Evolutionary conservation across 2,329 filamentous ascomycete species (phyloP).

Genomic region (Chalaropsis thielavioides): DNA sequence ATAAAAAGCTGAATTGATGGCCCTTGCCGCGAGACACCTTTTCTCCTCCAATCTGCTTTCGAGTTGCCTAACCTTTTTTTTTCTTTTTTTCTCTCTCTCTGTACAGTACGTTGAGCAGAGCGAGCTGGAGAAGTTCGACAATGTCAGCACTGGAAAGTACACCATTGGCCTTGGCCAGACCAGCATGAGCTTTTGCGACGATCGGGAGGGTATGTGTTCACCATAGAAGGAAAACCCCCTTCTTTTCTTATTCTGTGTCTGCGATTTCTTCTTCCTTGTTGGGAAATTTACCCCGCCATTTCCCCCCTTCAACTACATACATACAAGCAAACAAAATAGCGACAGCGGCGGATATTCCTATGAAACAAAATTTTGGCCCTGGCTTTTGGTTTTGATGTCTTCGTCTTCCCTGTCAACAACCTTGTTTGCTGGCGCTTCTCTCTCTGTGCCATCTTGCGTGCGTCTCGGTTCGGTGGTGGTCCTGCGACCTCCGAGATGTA

Average conservation of each 20-base stretch:
- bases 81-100: too few relatives aligned
- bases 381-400: not conserved
- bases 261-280: not conserved
- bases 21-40: not conserved
- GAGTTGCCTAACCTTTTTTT: not conserved
- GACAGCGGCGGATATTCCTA: not conserved
- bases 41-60: not conserved
- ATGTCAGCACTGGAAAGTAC: conserved; percentile 69
- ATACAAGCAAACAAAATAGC: not conserved
- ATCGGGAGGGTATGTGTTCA: conserved; percentile 58
- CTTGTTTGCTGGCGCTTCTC: not conserved
- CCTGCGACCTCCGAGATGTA: not conserved
- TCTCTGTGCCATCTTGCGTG: not conserved
- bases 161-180: conserved; percentile 84
- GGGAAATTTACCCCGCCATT: conserved; percentile 10
- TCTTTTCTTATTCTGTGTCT: conserved; percentile 6
- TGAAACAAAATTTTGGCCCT: not conserved
- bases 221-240: not conserved
- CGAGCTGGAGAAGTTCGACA: conserved; percentile 77
- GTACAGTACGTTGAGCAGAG: conserved; percentile 66
- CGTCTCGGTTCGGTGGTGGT: not conserved
- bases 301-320: not conserved
- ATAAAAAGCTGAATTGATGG: not conserved
- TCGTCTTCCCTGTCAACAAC: not conserved
- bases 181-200: conserved; percentile 86